phyloP scores from a whole-genome alignment of 2,329 filamentous ascomycete genomes.

The Sclerotinia spermophila region DNA sequence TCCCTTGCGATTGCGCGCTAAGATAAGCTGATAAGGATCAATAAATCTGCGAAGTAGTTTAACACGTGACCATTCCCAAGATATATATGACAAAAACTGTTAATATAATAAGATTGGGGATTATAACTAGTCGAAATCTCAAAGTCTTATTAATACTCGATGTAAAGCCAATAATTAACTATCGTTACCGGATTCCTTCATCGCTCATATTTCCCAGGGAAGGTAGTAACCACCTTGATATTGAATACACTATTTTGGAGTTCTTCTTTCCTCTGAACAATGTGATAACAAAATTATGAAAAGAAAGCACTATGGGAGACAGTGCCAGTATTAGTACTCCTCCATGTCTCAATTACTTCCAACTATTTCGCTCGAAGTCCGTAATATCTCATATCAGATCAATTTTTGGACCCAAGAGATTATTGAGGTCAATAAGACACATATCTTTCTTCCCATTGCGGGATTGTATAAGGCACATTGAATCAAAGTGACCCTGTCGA shows the following conservation, averaged over 20 bases:
- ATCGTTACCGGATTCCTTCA: background rate
- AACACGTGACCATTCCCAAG: background rate
- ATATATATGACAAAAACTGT: background rate
- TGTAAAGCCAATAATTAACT: background rate
- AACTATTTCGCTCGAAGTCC: background rate
- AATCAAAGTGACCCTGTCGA: background rate
- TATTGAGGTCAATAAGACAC: background rate
- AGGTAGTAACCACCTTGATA: background rate
- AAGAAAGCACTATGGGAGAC: background rate
- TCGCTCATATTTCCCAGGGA: background rate
- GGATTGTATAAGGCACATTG: background rate
- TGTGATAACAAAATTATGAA: background rate
- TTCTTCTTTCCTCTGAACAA: background rate
- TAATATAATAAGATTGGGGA: background rate
- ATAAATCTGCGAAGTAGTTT: background rate
- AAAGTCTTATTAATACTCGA: background rate
- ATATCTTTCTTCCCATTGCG: background rate
- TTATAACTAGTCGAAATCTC: background rate
- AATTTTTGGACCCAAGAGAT: background rate
- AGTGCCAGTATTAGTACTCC: too few species aligned
- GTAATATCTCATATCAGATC: background rate
- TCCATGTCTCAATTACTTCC: background rate
- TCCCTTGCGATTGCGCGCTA: slow-evolving; percentile 3
- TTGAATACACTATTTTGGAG: background rate
- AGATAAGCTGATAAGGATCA: slow-evolving; percentile 18